Evolutionary conservation across 768 basidiomycete species (phyloP).

Genomic region (Clitopilus hobsonii): DNA sequence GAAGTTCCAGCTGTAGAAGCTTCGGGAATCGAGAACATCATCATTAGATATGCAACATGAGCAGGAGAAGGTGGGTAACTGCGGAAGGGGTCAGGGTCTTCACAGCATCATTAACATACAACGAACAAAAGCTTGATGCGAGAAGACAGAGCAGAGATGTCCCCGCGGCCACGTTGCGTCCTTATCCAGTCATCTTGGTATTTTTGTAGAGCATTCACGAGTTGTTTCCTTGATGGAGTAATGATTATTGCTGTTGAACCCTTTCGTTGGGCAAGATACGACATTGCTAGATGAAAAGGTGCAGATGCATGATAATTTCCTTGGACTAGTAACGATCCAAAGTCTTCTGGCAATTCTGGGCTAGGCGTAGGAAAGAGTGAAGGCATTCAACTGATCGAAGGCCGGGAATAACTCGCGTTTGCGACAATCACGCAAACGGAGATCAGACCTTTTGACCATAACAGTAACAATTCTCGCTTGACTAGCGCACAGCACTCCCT

Average conservation of each 20-base stretch:
- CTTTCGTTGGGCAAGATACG: slow-evolving; percentile 31
- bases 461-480: too few relatives aligned
- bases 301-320: slow-evolving; percentile 65
- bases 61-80: slow-evolving; percentile 64
- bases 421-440: background rate
- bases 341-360: slow-evolving; percentile 44
- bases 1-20: slow-evolving; percentile 15
- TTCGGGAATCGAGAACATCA: slow-evolving; percentile 36
- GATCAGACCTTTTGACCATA: too few relatives aligned
- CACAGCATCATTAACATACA: slow-evolving; percentile 4
- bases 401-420: background rate
- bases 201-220: slow-evolving; percentile 35
- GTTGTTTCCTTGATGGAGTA: slow-evolving; percentile 43
- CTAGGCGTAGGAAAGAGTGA: slow-evolving; percentile 29
- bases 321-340: slow-evolving; percentile 54
- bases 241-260: slow-evolving; percentile 39
- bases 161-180: slow-evolving; percentile 33
- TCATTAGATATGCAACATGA: slow-evolving; percentile 49
- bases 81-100: slow-evolving; percentile 9
- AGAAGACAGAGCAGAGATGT: slow-evolving; percentile 29
- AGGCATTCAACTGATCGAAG: slow-evolving; percentile 15
- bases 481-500: too few relatives aligned
- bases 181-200: slow-evolving; percentile 56
- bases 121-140: slow-evolving; percentile 55
- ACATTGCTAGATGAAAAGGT: slow-evolving; percentile 63